A percentile compares a stretch with the other conserved stretches of the same genome.
These are phyloP conservation scores for Fusarium cicatricum DNA, from an alignment of 2,329 filamentous ascomycete species.

Conservation along the genomic window DNA sequence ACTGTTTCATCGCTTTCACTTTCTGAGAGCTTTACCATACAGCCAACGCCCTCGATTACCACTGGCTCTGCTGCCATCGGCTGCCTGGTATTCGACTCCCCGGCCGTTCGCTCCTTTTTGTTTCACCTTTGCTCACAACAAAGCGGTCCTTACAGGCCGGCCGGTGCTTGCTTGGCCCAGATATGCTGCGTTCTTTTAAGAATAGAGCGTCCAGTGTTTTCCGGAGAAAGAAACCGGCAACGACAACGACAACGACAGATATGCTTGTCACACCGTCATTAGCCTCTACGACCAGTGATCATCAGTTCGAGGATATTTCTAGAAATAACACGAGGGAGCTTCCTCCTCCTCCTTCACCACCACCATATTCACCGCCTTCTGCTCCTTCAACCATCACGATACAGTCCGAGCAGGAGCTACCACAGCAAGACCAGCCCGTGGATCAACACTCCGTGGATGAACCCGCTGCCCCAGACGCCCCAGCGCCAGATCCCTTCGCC, in stretches of 20 bases:
- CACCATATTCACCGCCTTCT: not conserved
- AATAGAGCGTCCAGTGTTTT: slow-evolving; percentile 37
- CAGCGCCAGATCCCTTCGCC: slow-evolving; percentile 12
- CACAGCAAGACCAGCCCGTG: not conserved
- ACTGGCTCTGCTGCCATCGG: too few relatives aligned
- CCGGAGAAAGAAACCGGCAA: slow-evolving; percentile 29
- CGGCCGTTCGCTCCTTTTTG: too few relatives aligned
- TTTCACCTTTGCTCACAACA: not conserved
- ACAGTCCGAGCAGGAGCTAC: not conserved
- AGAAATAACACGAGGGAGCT: too few relatives aligned
- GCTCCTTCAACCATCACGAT: not conserved
- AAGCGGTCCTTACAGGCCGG: too few relatives aligned
- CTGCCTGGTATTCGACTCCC: too few relatives aligned
- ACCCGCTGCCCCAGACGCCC: not conserved
- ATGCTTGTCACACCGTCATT: too few relatives aligned
- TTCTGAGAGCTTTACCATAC: too few relatives aligned
- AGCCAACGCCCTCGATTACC: too few relatives aligned
- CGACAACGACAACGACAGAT: not conserved
- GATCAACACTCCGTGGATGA: slow-evolving; percentile 2
- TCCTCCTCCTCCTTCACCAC: not conserved
- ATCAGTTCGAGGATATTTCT: too few relatives aligned
- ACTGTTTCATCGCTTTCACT: too few relatives aligned
- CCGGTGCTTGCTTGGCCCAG: not conserved
- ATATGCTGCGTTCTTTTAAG: slow-evolving; percentile 41
- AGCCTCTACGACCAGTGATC: too few relatives aligned